Base-by-base conservation (phyloP, 2,329 filamentous ascomycete genomes). In the Xylariaceae sp. region DNA sequence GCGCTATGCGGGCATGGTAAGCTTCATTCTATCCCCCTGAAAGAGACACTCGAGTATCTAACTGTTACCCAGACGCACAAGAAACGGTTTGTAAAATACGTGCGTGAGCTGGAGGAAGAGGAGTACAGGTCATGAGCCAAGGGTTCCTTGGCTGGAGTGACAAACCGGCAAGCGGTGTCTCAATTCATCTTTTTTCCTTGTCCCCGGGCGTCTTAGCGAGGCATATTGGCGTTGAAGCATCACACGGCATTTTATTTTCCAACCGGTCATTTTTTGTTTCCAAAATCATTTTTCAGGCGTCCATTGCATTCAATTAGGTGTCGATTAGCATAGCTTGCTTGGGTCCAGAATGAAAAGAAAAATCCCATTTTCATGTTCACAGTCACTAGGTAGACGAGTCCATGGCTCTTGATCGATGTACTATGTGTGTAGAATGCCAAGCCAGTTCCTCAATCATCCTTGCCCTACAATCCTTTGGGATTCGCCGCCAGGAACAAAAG, bases 11-110 rank as follows among this genome's bases (percentile, higher is more conserved):
- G 94, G 94, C 63, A 83, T 99, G 80, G 91, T 96, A 74, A 77
- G 86, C 77, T 11, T 44, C 44, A 51, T 51, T 18, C 47, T 51
- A 9, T 30, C 55, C 56, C 17, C 23, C 23, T 30, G 23, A 39
- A 10, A 18, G 3, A 50, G 6, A 11, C 2, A 13, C 45, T 44
- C 59, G 62, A 66, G 64, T 66, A 54, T 56, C 54, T 64, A 11
- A 61, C 61, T 2, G 2, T 51, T 45, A 17, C n/a, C 49, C 57
- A 90, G 87, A 84, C 88, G 54, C 94, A 99, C 75, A 97, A 97
- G 79, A 99, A 99, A 78, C 88, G 86, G 3, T 97, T 99, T 77
- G 93, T 96, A 61, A 92, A 90, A 73, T 97, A 96, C 72, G 88
- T 96, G 74, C 90, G 92, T 66, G 88, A 95, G 70, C 76, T 92